These are phyloP conservation scores for Sporothrix euskadiensis DNA, from an alignment of 2,329 filamentous ascomycete species.

Conservation along the genomic window DNA sequence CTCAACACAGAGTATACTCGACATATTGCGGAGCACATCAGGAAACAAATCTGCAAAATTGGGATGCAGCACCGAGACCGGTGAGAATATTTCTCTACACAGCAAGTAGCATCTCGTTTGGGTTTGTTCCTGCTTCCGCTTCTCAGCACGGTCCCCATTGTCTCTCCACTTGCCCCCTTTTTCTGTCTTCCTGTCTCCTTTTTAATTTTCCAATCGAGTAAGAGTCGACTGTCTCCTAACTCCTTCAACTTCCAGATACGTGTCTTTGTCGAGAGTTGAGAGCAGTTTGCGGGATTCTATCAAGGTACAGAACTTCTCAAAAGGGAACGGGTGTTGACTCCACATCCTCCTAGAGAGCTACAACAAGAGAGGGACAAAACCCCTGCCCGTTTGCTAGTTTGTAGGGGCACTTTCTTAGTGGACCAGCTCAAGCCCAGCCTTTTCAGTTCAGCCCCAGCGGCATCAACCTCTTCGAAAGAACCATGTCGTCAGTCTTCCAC, in stretches of 20 bases:
- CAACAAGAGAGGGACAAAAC: neutral
- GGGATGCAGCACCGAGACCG: neutral
- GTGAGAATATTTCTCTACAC: neutral
- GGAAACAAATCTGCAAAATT: neutral
- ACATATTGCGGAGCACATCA: neutral
- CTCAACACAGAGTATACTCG: neutral
- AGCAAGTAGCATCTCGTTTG: neutral
- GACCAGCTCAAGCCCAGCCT: neutral
- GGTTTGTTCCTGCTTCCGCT: neutral
- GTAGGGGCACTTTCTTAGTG: neutral
- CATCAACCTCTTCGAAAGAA: neutral
- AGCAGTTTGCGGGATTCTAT: neutral
- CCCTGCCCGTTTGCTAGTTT: neutral
- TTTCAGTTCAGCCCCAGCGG: neutral
- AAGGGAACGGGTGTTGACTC: neutral
- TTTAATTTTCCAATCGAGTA: neutral
- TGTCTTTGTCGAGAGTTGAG: neutral
- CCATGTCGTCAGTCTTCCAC: neutral
- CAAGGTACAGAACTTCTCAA: conserved; percentile 7
- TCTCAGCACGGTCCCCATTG: neutral
- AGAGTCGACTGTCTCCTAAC: neutral
- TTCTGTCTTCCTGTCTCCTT: neutral
- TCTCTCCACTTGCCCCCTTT: conserved; percentile 4
- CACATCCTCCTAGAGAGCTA: neutral
- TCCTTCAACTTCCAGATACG: neutral